Percentiles rank a stretch among this genome's conserved stretches.
Evolutionary conservation across 2,329 filamentous ascomycete genomes (phyloP).

Genomic region (Fusarium coicis): DNA sequence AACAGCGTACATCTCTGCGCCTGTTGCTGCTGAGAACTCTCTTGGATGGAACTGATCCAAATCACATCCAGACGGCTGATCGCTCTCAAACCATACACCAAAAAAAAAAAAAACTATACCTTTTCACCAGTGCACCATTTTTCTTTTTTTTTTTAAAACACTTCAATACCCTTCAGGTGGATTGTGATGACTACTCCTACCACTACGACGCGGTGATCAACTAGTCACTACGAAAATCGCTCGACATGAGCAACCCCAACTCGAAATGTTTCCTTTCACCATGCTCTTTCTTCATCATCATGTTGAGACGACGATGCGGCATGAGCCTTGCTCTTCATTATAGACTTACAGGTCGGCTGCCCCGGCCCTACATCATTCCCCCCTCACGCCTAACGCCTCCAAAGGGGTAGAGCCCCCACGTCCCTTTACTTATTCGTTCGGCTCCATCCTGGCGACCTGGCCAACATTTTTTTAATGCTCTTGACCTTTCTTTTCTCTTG

Average conservation of each 20-base stretch:
- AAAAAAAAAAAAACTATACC: slow-evolving; percentile 33
- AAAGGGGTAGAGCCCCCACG: slow-evolving; percentile 43
- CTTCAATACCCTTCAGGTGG: slow-evolving; percentile 51
- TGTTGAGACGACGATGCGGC: slow-evolving; percentile 35
- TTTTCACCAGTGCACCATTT: slow-evolving; percentile 39
- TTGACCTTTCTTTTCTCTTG: slow-evolving; percentile 35
- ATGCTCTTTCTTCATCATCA: slow-evolving; percentile 36
- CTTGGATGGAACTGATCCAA: slow-evolving; percentile 86
- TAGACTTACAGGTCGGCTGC: slow-evolving; percentile 42
- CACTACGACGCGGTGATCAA: slow-evolving; percentile 34
- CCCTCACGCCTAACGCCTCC: slow-evolving; percentile 37
- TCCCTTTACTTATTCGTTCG: slow-evolving; percentile 37
- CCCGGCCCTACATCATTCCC: slow-evolving; percentile 34
- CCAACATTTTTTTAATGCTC: slow-evolving; percentile 42
- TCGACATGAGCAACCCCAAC: slow-evolving; percentile 34
- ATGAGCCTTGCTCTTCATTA: slow-evolving; percentile 39
- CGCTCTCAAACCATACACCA: slow-evolving; percentile 20
- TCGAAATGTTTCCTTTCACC: slow-evolving; percentile 41
- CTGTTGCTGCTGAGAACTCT: slow-evolving; percentile 93
- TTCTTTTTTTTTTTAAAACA: slow-evolving; percentile 42
- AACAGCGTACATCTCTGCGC: slow-evolving; percentile 81
- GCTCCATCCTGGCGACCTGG: slow-evolving; percentile 46
- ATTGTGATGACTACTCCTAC: slow-evolving; percentile 40
- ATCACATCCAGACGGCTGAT: slow-evolving; percentile 20
- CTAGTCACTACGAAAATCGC: slow-evolving; percentile 10